These are phyloP conservation scores for Corylus avellana DNA, from an alignment of 306 rosid genomes.

Conservation along the genomic window DNA sequence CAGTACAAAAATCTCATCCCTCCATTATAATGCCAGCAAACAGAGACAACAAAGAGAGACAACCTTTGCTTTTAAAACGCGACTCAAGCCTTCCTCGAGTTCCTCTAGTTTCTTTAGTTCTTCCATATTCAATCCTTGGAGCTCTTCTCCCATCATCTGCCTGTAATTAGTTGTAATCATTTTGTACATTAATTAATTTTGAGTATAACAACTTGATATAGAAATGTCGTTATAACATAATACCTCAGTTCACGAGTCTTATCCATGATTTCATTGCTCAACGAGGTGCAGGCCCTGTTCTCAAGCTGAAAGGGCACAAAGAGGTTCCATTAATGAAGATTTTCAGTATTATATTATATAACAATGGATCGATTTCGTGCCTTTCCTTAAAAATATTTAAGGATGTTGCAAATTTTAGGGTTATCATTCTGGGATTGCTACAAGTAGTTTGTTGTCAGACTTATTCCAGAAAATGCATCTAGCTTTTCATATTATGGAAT, in stretches of 20 bases:
- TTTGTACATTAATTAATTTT: neutral
- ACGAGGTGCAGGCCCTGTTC: slow-evolving; percentile 6
- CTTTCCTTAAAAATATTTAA: neutral
- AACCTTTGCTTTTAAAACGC: slow-evolving; percentile 35
- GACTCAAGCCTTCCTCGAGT: slow-evolving; percentile 15
- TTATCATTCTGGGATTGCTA: neutral
- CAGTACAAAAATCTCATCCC: neutral
- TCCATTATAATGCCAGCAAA: neutral
- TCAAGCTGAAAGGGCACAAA: slow-evolving; percentile 19
- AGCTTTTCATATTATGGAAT: neutral
- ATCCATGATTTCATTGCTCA: slow-evolving; percentile 29
- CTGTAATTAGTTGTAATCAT: slow-evolving; percentile 17
- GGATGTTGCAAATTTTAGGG: neutral
- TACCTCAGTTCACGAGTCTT: slow-evolving; percentile 38
- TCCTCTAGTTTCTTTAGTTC: slow-evolving; percentile 31
- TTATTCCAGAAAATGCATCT: neutral
- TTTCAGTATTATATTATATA: neutral
- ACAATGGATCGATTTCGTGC: too few relatives aligned
- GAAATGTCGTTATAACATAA: too few relatives aligned
- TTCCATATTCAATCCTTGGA: slow-evolving; percentile 24
- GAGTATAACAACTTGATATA: neutral
- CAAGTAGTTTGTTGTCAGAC: neutral
- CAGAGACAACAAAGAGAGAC: neutral
- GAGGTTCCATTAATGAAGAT: neutral
- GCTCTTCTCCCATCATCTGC: slow-evolving; percentile 40